Percentiles rank a stretch among this genome's conserved stretches.
phyloP scores from a whole-genome alignment of 768 basidiomycete genomes.

The Scleroderma citrinum region DNA sequence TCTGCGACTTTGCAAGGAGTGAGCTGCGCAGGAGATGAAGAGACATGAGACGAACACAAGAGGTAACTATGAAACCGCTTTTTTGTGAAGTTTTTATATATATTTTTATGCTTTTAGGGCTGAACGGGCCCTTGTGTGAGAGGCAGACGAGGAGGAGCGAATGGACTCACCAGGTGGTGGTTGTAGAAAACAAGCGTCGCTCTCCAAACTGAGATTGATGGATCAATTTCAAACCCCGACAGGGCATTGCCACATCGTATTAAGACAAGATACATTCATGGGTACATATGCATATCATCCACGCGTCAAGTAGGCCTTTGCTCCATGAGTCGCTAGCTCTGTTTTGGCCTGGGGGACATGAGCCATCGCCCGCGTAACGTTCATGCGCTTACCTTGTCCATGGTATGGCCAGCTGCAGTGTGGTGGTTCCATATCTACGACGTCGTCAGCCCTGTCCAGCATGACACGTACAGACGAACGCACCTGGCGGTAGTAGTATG shows the following conservation, averaged over 20 bases:
- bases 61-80: constrained; percentile 75
- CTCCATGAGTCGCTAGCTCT: constrained; percentile 78
- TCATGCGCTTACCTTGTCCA: constrained; percentile 62
- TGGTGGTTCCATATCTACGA: constrained; percentile 71
- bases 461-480: constrained; percentile 16
- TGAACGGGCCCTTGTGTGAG: constrained; percentile 21
- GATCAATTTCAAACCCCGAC: constrained; percentile 39
- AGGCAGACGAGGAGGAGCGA: constrained; percentile 14
- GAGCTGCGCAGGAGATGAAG: constrained; percentile 9
- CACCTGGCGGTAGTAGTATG: constrained; percentile 75
- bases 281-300: constrained; percentile 39
- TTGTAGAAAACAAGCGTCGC: constrained; percentile 41
- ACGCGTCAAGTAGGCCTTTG: constrained; percentile 83
- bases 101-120: constrained; percentile 49
- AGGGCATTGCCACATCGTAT: constrained; percentile 2
- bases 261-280: neutral
- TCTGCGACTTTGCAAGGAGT: constrained; percentile 43
- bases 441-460: constrained; percentile 4
- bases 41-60: constrained; percentile 48
- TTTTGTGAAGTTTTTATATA: constrained; percentile 61
- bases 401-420: constrained; percentile 77
- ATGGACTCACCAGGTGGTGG: constrained; percentile 61
- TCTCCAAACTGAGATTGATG: constrained; percentile 15
- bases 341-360: constrained; percentile 58
- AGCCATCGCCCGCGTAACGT: neutral